Evolutionary conservation across 768 basidiomycete species (phyloP).

Genomic region (Russula sp.): DNA sequence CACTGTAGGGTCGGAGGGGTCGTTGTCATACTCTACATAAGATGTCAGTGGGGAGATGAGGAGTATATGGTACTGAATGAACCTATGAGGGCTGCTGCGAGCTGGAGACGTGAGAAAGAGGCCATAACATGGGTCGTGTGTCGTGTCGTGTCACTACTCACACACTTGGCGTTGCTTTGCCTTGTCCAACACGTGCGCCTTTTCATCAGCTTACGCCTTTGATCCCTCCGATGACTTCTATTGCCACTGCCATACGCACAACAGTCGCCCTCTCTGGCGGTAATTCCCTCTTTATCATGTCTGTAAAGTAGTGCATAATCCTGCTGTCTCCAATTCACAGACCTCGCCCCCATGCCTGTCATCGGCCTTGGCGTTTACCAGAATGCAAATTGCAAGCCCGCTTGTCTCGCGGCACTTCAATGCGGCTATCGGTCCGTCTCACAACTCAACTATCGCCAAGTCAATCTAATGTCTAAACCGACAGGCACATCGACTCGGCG

Average conservation of each 20-base stretch:
- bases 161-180: not conserved
- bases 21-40: slow-evolving; percentile 80
- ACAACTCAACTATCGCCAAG: not conserved
- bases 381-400: slow-evolving; percentile 48
- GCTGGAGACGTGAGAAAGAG: slow-evolving; percentile 74
- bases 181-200: slow-evolving; percentile 5
- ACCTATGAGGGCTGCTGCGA: slow-evolving; percentile 85
- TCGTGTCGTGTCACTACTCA: not conserved
- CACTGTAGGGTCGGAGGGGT: slow-evolving; percentile 55
- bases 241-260: not conserved
- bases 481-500: slow-evolving; percentile 68
- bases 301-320: slow-evolving; percentile 9
- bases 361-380: slow-evolving; percentile 67
- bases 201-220: too few relatives aligned
- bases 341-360: slow-evolving; percentile 48
- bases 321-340: slow-evolving; percentile 25
- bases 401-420: slow-evolving; percentile 54
- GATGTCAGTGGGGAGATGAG: not conserved
- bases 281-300: slow-evolving; percentile 26
- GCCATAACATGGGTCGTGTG: slow-evolving; percentile 23
- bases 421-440: slow-evolving; percentile 52
- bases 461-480: not conserved
- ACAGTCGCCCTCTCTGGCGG: not conserved
- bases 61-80: slow-evolving; percentile 24
- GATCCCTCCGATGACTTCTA: not conserved